Base-by-base conservation (phyloP, 257 asterid genomes). In the Rubia yunnanensis region DNA sequence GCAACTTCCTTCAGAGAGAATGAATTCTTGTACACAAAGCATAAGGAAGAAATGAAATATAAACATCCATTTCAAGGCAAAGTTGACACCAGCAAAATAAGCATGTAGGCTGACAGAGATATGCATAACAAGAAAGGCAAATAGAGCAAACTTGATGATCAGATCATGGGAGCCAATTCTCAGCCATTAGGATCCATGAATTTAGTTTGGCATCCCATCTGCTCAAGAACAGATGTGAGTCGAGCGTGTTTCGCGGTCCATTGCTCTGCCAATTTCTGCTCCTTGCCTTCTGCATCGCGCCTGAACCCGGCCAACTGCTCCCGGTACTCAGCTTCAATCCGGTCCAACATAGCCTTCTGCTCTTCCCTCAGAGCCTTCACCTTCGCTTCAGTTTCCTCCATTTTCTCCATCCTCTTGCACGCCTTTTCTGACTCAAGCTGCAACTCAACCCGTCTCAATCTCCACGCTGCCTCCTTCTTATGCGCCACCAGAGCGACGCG, bases 371-470 rank as follows among this genome's bases (percentile, higher is more conserved):
- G 80, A 1, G 88, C 96, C 38, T 76, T 86, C 59, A 88, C 81
- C 72, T 88, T 92, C 5, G 90, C 89, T 48, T 92, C 99, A 3
- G 82, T 81, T 28, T 86, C 99, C 46, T 88, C 94, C 82, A 77
- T 81, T 44, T 85, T 88, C 90, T 87, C 96, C 77, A 86, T 80
- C 79, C 78, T 85, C 64, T 85, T 70, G 54, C 78, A 57, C 0
- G 96, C 90, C 72, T 92, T 92, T 81, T 92, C 97, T 0, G 99
- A 85, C 61, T 92, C 99, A 66, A 88, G 67, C 55, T 90, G 97
- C 70, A 90, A 60, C 46, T 92, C 96, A 0, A 88, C 92, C 72
- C 99, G 63, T 67, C 81, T 88, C 80, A 92, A 36, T 38, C 96
- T 81, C 99, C 97, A 92, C 0, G 85, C 85, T 1, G 95, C 86